Evolutionary conservation across 2,329 filamentous ascomycete species (phyloP).

Genomic region (Aspergillus phoenicis): DNA sequence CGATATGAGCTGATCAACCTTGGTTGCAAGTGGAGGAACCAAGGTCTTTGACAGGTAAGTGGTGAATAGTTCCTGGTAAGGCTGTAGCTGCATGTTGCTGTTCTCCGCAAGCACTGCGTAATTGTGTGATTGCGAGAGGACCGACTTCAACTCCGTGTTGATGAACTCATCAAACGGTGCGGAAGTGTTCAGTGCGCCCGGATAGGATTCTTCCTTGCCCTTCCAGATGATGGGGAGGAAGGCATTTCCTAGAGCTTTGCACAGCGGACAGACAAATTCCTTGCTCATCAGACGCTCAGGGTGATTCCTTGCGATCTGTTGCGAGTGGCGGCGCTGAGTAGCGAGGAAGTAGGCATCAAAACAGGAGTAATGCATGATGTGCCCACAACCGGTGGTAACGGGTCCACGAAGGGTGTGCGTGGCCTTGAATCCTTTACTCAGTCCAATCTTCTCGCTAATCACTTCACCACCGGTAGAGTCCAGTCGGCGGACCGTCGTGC

Average conservation of each 20-base stretch:
- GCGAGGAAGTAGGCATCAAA: conserved; percentile 90
- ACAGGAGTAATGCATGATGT: conserved; percentile 97
- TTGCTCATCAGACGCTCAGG: conserved; percentile 77
- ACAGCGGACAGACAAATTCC: conserved; percentile 95
- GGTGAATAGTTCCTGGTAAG: conserved; percentile 53
- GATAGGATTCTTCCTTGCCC: conserved; percentile 80
- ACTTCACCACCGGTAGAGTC: conserved; percentile 72
- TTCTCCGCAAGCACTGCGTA: conserved; percentile 45
- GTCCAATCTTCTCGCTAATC: conserved; percentile 72
- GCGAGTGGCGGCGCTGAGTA: conserved; percentile 78
- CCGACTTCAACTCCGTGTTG: conserved; percentile 57
- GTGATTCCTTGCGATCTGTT: conserved; percentile 92
- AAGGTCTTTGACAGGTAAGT: conserved; percentile 56
- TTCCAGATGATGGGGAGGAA: conserved; percentile 97
- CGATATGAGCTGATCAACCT: conserved; percentile 37
- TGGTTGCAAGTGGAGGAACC: conserved; percentile 52
- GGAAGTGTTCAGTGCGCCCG: conserved; percentile 67
- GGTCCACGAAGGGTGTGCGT: conserved; percentile 69
- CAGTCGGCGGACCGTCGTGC: conserved; percentile 73
- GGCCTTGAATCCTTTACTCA: conserved; percentile 86
- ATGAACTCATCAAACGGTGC: conserved; percentile 70
- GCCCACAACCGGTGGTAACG: conserved; percentile 87
- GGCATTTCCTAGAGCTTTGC: conserved; percentile 92
- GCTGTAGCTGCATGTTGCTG: conserved; percentile 35
- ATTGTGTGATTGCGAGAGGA: conserved; percentile 53